These are phyloP conservation scores for Zygoascus meyerae DNA, from an alignment of 1,139 yeast genomes.

Conservation along the genomic window DNA sequence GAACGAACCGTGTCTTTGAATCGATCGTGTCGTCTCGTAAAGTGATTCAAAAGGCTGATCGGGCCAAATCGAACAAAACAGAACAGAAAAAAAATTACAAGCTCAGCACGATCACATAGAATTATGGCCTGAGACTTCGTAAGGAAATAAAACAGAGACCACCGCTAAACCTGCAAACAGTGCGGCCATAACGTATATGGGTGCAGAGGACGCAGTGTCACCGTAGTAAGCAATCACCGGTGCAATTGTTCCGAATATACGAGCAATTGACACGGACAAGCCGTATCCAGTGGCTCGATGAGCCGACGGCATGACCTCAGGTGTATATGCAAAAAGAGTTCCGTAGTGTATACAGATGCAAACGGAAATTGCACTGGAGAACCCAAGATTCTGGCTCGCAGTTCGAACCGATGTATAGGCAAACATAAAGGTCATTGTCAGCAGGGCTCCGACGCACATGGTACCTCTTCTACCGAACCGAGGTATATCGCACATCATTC, in stretches of 20 bases:
- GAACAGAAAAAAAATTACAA: too few relatives aligned
- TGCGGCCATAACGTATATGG: constrained; percentile 57
- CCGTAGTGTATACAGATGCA: constrained; percentile 51
- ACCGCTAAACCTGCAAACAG: constrained; percentile 42
- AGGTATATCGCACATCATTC: constrained; percentile 38
- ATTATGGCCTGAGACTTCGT: constrained; percentile 33
- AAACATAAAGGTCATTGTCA: constrained; percentile 53
- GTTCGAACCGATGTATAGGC: constrained; percentile 53
- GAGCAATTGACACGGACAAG: constrained; percentile 42
- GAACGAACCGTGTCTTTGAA: too few relatives aligned
- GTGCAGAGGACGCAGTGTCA: constrained; percentile 41
- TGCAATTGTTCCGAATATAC: constrained; percentile 47
- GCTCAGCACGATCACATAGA: constrained; percentile 16
- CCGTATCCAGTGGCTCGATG: constrained; percentile 56
- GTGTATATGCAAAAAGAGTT: constrained; percentile 52
- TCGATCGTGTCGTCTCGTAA: too few relatives aligned
- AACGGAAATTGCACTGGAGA: constrained; percentile 47
- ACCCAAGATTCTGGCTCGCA: constrained; percentile 46
- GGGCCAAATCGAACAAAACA: neutral
- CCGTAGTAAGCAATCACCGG: constrained; percentile 49
- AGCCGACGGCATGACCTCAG: constrained; percentile 52
- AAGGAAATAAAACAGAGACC: constrained; percentile 43
- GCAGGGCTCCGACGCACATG: constrained; percentile 48
- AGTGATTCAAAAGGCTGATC: neutral
- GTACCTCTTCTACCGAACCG: constrained; percentile 54